Evolutionary conservation across 2,329 filamentous ascomycete genomes (phyloP).

Genomic region (Cytospora chrysosperma): DNA sequence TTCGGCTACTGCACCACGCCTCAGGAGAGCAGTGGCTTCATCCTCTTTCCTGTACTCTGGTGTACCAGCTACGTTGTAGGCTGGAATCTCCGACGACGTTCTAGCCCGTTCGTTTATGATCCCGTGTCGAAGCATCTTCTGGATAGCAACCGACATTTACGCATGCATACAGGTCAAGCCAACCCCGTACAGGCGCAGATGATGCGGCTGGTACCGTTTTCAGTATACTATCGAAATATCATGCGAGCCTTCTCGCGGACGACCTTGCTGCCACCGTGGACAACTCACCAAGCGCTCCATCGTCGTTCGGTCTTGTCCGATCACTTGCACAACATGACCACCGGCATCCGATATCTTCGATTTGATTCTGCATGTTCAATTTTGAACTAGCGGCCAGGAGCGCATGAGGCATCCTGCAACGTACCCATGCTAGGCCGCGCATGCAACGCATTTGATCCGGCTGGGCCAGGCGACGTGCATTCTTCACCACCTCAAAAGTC

Average conservation of each 20-base stretch:
- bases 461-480: neutral
- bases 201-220: neutral
- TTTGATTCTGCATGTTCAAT: neutral
- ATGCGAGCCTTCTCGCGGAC: neutral
- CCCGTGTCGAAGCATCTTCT: neutral
- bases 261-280: neutral
- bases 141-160: neutral
- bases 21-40: neutral
- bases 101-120: neutral
- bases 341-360: neutral
- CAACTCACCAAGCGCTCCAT: neutral
- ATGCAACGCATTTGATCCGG: neutral
- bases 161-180: neutral
- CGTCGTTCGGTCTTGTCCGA: no score
- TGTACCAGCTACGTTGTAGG: neutral
- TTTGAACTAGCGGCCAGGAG: neutral
- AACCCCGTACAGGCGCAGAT: neutral
- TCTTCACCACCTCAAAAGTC: neutral
- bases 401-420: neutral
- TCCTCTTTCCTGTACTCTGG: neutral
- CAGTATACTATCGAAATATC: neutral
- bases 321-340: no score
- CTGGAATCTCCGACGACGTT: neutral
- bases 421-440: neutral
- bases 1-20: no score